Conservation (phyloP, 805 yeast species). For the Candida tibetensis region DNA sequence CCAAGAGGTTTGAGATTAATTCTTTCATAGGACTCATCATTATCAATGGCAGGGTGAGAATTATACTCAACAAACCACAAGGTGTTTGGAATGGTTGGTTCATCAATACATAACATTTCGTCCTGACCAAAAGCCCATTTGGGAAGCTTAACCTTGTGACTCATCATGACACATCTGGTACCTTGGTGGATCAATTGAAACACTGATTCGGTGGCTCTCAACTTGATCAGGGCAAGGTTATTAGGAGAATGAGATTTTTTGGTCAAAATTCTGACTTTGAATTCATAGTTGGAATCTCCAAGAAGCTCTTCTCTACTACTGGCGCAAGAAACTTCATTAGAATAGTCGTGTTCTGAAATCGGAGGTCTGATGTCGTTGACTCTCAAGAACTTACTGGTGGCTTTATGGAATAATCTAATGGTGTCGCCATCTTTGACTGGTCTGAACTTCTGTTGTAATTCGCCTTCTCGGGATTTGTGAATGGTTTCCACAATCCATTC, state of each 20-base stretch:
- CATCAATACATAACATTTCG: conserved; percentile 83
- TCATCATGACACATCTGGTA: conserved; percentile 65
- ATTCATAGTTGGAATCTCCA: conserved; percentile 70
- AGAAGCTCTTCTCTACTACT: conserved; percentile 55
- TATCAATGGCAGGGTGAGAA: conserved; percentile 47
- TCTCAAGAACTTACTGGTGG: conserved; percentile 65
- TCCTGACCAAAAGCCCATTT: conserved; percentile 81
- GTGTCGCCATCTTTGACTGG: conserved; percentile 52
- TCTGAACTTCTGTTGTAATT: conserved; percentile 31
- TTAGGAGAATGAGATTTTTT: conserved; percentile 31
- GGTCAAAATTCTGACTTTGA: conserved; percentile 52
- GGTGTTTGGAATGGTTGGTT: conserved; percentile 65
- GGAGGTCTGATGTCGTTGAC: conserved; percentile 81
- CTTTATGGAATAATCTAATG: conserved; percentile 66
- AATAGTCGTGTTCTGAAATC: conserved; percentile 85
- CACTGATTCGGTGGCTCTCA: conserved; percentile 59
- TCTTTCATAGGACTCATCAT: conserved; percentile 17
- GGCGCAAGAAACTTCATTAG: conserved; percentile 73
- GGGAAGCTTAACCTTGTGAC: conserved; percentile 77
- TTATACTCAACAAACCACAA: conserved; percentile 74
- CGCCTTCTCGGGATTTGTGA: conserved; percentile 36
- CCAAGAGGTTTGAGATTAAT: conserved; percentile 29
- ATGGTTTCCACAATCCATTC: conserved; percentile 65
- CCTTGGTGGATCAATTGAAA: conserved; percentile 68
- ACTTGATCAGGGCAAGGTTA: conserved; percentile 34